Evolutionary conservation across 768 basidiomycete species (phyloP).

Genomic region (Dioszegia crocea): DNA sequence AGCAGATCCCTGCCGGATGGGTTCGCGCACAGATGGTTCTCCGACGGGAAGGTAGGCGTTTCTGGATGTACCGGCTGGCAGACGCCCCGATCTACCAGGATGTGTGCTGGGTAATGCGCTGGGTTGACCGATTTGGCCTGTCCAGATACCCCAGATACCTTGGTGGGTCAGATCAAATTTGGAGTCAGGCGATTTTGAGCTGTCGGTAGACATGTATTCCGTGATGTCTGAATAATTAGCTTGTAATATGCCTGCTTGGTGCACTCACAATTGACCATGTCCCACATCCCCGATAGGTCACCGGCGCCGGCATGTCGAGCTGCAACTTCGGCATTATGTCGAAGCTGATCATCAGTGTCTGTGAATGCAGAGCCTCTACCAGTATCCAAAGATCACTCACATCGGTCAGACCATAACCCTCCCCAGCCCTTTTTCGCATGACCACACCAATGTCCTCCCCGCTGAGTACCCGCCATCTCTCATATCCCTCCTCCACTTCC

Average conservation of each 20-base stretch:
- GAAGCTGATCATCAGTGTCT: constrained; percentile 28
- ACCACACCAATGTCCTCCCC: constrained; percentile 36
- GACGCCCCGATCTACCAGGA: background rate
- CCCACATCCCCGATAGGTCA: constrained; percentile 36
- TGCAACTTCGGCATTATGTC: constrained; percentile 41
- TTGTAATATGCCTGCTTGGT: background rate
- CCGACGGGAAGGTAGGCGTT: background rate
- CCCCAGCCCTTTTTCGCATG: constrained; percentile 41
- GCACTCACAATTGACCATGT: constrained; percentile 40
- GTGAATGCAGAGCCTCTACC: constrained; percentile 6
- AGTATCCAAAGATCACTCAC: constrained; percentile 19
- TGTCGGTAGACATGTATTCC: constrained; percentile 30
- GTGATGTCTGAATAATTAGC: constrained; percentile 29
- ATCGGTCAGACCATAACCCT: constrained; percentile 44
- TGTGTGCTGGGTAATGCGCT: background rate
- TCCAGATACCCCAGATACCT: constrained; percentile 45
- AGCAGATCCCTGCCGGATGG: constrained; percentile 17
- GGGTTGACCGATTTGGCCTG: background rate
- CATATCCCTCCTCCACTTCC: constrained; percentile 18
- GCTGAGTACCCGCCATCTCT: constrained; percentile 9
- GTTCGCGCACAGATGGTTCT: constrained; percentile 17
- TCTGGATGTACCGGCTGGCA: background rate
- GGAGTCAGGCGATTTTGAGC: constrained; percentile 1
- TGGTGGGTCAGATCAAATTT: constrained; percentile 36
- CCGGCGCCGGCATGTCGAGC: constrained; percentile 30